Conservation (phyloP, 805 yeast genomes). For the Starmerella riodocensis region DNA sequence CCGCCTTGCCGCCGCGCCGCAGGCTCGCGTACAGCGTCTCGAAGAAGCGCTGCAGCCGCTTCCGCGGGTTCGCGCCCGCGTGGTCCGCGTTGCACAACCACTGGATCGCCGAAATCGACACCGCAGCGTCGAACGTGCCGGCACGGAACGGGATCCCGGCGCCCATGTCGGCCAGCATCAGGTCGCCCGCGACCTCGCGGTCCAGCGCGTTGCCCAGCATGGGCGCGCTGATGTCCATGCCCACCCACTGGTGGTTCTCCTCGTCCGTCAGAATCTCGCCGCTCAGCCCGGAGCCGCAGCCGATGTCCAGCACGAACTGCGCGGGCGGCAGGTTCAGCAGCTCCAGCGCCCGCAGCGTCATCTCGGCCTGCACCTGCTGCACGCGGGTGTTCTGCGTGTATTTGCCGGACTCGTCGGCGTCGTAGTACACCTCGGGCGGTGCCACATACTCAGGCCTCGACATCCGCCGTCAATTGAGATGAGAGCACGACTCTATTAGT, state of each 20-base stretch:
- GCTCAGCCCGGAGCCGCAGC: slow-evolving; percentile 93
- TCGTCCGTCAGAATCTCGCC: slow-evolving; percentile 92
- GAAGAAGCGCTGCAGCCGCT: slow-evolving; percentile 68
- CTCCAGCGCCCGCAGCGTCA: slow-evolving; percentile 90
- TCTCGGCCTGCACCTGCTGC: slow-evolving; percentile 94
- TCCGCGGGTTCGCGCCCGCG: slow-evolving; percentile 66
- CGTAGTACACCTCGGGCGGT: slow-evolving; percentile 91
- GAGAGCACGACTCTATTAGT: too few relatives aligned
- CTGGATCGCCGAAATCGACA: slow-evolving; percentile 87
- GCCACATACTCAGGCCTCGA: slow-evolving; percentile 94
- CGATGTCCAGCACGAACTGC: slow-evolving; percentile 71
- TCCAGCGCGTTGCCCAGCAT: slow-evolving; percentile 93
- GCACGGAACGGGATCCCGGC: slow-evolving; percentile 89
- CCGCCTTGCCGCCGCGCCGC: slow-evolving; percentile 91
- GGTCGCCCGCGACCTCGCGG: slow-evolving; percentile 85
- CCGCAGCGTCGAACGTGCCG: slow-evolving; percentile 93
- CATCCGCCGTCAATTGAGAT: too few relatives aligned
- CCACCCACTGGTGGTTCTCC: slow-evolving; percentile 77
- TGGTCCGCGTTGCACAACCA: slow-evolving; percentile 97
- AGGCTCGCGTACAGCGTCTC: slow-evolving; percentile 75
- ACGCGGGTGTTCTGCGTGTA: slow-evolving; percentile 92
- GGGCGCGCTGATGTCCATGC: slow-evolving; percentile 90
- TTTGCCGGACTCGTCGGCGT: slow-evolving; percentile 77
- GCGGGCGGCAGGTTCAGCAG: slow-evolving; percentile 58
- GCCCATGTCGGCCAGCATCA: slow-evolving; percentile 86